Base-by-base conservation (phyloP, 192 early-diverging fungal genomes). In the Coemansia reversa region DNA sequence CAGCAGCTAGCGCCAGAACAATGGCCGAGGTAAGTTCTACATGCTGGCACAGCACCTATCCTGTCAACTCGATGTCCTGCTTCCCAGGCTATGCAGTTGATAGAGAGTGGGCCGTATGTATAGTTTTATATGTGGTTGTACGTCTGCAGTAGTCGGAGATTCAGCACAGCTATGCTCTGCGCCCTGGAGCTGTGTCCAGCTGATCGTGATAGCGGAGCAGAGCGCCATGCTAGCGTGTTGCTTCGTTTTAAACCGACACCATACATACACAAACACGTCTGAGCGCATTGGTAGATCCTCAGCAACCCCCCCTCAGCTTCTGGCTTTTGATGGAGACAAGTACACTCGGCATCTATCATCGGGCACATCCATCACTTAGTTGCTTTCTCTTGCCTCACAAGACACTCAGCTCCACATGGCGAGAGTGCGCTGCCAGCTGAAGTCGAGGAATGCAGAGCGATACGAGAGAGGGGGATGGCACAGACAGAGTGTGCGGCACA, bases 1-100 rank as follows among this genome's bases (percentile, higher is more conserved):
- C 39, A 45, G 39, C 39, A 16, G 14, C 39, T 45, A 45, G 39
- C 39, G 9, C 50, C 55, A 11, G 47, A 55, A 24, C 54, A 39
- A 72, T 72, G 70, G 42, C 70, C 60, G 70, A 72, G 64, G 70
- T 72, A 72, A 72, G 70, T 59, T 25, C 12, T 20, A 6, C 29
- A 29, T 9, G 12, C 55, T 23, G 54, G 8, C 53, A 23, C 64
- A 19, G 55, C 27, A 9, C 30, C n/a, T 25, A 4, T 20, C 20
- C 9, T 49, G 35, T 51, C 55, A 29, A 23, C 51, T 20, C 51
- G 30, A 50, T 52, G 20, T 5, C 62, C 23, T 24, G n/a, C 51
- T 51, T 33, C 23, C 35, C 57, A 27, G 22, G 24, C 14, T 5
- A 16, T 11, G 39, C 14, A 45, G 12, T 45, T 16, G 39, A 11